These are phyloP conservation scores for Mycena floridula DNA, from an alignment of 768 basidiomycete species.

Conservation along the genomic window DNA sequence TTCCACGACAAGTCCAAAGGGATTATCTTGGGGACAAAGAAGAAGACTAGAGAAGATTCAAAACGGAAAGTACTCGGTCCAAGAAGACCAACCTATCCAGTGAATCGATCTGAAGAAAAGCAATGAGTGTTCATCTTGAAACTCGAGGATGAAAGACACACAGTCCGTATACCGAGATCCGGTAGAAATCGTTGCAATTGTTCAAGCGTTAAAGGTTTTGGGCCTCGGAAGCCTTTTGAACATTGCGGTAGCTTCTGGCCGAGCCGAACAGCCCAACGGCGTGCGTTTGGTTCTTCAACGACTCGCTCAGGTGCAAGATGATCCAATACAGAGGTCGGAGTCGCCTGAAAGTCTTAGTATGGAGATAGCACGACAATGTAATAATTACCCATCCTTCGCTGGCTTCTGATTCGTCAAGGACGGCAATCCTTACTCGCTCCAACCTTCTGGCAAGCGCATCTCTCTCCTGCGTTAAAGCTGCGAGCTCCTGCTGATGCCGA, in stretches of 20 bases:
- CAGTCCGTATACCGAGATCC: constrained; percentile 30
- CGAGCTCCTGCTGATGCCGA: too few species aligned
- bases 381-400: too few species aligned
- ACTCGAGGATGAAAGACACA: constrained; percentile 1
- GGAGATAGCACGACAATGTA: too few species aligned
- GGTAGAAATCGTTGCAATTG: constrained; percentile 2
- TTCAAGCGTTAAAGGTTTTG: not conserved
- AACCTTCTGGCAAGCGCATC: too few species aligned
- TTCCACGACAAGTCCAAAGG: constrained; percentile 36
- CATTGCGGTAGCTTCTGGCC: not conserved
- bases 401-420: too few species aligned
- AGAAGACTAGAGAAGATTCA: constrained; percentile 22
- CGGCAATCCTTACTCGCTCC: too few species aligned
- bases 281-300: too few species aligned
- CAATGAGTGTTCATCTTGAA: constrained; percentile 1
- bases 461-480: too few species aligned
- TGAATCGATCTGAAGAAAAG: constrained; percentile 3
- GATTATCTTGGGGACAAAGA: constrained; percentile 28
- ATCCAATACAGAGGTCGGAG: too few species aligned
- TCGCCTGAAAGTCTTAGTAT: too few species aligned
- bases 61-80: not conserved
- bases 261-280: too few species aligned
- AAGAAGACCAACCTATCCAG: constrained; percentile 16
- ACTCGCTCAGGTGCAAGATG: too few species aligned
- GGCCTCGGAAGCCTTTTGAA: not conserved